These are phyloP conservation scores for Atkinsonella hypoxylon DNA, from an alignment of 2,329 filamentous ascomycete species.

Conservation along the genomic window DNA sequence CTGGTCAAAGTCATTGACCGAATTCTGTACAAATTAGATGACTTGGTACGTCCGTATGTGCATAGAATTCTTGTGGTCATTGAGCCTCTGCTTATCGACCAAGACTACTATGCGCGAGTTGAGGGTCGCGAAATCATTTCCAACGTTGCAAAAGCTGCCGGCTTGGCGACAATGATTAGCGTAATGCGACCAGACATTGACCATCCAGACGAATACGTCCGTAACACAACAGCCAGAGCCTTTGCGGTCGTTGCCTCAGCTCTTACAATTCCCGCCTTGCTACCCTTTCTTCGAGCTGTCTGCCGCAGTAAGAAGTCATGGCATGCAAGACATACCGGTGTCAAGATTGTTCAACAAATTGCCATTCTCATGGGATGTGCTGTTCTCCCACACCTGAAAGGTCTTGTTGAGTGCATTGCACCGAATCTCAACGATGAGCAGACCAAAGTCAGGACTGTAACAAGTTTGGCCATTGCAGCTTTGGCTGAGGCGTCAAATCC, in stretches of 20 bases:
- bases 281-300: constrained; percentile 90
- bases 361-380: constrained; percentile 98
- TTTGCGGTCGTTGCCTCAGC: constrained; percentile 96
- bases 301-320: constrained; percentile 98
- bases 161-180: constrained; percentile 97
- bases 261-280: constrained; percentile 84
- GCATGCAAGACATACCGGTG: constrained; percentile 94
- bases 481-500: constrained; percentile 93
- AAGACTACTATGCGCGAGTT: constrained; percentile 97
- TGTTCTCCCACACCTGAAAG: constrained; percentile 88
- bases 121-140: constrained; percentile 98
- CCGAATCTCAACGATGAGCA: constrained; percentile 96
- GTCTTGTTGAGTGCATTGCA: constrained; percentile 89
- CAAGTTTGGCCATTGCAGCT: constrained; percentile 86
- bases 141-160: constrained; percentile 91
- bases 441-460: constrained; percentile 94
- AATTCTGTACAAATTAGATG: constrained; percentile 95
- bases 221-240: constrained; percentile 92
- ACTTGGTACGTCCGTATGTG: constrained; percentile 88
- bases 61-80: constrained; percentile 99
- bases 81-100: constrained; percentile 95
- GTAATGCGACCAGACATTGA: constrained; percentile 99
- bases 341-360: constrained; percentile 98
- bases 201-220: constrained; percentile 94
- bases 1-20: constrained; percentile 98